phyloP scores from a whole-genome alignment of 129 eudicot genomes.

The Rutidosis leptorrhynchoides region DNA sequence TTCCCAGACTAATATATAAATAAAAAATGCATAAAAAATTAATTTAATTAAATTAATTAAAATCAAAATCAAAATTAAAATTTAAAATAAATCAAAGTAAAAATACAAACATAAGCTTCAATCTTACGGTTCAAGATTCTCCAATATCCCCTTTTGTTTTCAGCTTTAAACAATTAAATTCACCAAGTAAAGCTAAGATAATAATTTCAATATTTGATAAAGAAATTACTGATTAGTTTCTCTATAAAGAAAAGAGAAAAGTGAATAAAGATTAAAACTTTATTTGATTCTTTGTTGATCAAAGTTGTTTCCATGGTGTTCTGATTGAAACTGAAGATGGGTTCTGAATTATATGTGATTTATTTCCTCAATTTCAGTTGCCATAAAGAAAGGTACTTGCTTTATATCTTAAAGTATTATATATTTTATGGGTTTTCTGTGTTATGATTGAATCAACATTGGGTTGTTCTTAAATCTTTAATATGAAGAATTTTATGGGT shows the following conservation, averaged over 20 bases:
- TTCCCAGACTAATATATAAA: constrained; percentile 24
- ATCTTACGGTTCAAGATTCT: constrained; percentile 42
- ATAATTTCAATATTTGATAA: background rate
- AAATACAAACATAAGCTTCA: constrained; percentile 34
- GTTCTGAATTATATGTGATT: constrained; percentile 45
- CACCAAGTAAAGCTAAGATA: constrained; percentile 27
- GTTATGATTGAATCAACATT: background rate
- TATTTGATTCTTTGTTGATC: constrained; percentile 51
- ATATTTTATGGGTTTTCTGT: background rate
- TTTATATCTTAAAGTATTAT: background rate
- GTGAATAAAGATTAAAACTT: constrained; percentile 37
- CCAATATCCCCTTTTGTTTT: constrained; percentile 29
- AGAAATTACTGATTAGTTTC: constrained; percentile 12
- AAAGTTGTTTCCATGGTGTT: constrained; percentile 27
- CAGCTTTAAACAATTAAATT: constrained; percentile 29
- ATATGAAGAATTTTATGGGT: constrained; percentile 21
- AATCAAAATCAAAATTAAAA: no score
- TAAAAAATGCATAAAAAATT: constrained; percentile 1
- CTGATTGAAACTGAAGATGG: constrained; percentile 48
- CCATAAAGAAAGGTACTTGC: constrained; percentile 42
- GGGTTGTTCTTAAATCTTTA: constrained; percentile 9
- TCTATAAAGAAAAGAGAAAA: constrained; percentile 32
- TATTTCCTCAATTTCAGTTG: constrained; percentile 39
- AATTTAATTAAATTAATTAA: no score
- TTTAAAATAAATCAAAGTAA: background rate